Evolutionary conservation across 768 basidiomycete genomes (phyloP), one percentile per base, ranked within the genome.

Genomic region (Boletus reticuloceps): DNA sequence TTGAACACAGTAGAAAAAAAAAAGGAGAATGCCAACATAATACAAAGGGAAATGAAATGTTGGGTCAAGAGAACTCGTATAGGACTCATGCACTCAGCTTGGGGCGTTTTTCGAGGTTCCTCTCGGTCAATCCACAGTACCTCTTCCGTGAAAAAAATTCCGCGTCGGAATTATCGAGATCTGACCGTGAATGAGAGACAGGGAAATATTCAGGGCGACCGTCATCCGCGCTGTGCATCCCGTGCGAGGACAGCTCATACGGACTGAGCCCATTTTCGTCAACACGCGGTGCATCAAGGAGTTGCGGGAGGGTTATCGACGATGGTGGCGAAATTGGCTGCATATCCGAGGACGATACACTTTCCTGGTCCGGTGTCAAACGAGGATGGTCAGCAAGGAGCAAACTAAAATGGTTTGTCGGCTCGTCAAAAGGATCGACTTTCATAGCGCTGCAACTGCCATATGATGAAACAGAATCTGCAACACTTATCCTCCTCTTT

Each of bases 151-250:
- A 47, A 50, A 58, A 59, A 47, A 6, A 32, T 54, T 69, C 68
- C 47, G 61, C 47, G 55, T 70, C 68, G 19, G 68, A 69, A 51
- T 46, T 51, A 11, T 73, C 70, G 20, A 61, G 62, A 56, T 72
- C 72, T 59, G 72, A 71, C 59, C 70, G 68, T 53, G 70, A 71
- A 56, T 71, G 58, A n/a, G 70, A 71, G 29, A 71, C 70, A 5
- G 68, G 70, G 5, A 71, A 71, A 66, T 71, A 71, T 59, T 71
- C 70, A 13, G 68, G 56, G 41, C 65, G 63, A 25, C 60, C 62
- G 45, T 69, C 64, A 1, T 71, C 64, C 27, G 56, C 38, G 47
- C 40, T 10, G 27, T 52, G 60, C 16, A 65, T 46, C 32, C 62
- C 55, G 20, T 62, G 64, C 29, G 58, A 57, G 19, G 61, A 59